Conservation (phyloP, 495 filamentous ascomycete genomes). For the Talaromyces wortmannii region DNA sequence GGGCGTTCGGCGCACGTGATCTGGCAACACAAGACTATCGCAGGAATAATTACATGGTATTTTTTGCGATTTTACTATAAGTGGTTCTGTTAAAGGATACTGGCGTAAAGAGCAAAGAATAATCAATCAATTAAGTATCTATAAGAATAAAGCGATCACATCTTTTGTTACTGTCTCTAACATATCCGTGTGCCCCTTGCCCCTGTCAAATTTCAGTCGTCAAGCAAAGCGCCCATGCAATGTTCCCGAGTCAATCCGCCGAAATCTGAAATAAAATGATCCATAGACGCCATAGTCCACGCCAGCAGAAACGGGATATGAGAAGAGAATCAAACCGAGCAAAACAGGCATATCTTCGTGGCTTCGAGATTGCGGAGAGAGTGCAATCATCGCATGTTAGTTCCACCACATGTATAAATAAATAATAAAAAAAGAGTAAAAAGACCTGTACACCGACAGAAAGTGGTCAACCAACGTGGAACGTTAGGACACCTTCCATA, state of each 20-base stretch:
- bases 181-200: slow-evolving; percentile 1
- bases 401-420: background rate
- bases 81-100: no score
- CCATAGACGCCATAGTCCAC: slow-evolving; percentile 5
- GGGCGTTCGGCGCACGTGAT: no score
- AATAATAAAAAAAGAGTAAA: background rate
- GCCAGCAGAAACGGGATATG: slow-evolving; percentile 3
- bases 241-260: background rate
- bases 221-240: background rate
- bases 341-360: slow-evolving; percentile 6
- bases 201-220: background rate
- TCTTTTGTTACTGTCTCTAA: slow-evolving; percentile 3
- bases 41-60: no score
- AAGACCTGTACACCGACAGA: background rate
- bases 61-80: no score
- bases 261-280: background rate
- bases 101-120: background rate
- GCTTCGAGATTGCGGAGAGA: background rate
- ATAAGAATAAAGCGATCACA: slow-evolving; percentile 5
- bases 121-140: slow-evolving; percentile 6
- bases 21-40: no score
- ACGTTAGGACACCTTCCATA: background rate
- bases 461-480: background rate
- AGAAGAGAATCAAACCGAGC: slow-evolving; percentile 3
- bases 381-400: background rate